Evolutionary conservation across 148 eudicot species (phyloP).

Genomic region (Oxyria digyna): DNA sequence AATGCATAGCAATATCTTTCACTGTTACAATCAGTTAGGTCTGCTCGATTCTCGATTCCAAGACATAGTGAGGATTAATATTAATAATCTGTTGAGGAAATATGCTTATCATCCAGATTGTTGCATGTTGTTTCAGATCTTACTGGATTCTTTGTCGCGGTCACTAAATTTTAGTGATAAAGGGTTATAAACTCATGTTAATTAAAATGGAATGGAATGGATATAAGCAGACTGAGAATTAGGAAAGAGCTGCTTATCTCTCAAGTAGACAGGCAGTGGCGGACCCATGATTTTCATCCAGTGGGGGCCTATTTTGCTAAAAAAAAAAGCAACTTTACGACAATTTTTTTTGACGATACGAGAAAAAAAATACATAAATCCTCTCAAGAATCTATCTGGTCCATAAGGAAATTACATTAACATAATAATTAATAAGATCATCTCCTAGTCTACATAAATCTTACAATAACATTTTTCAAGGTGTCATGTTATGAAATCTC

Average conservation of each 20-base stretch:
- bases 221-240: not conserved
- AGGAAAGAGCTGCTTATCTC: not conserved
- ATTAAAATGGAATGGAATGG: not conserved
- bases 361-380: too few relatives aligned
- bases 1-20: not conserved
- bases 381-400: too few relatives aligned
- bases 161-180: not conserved
- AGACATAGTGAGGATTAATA: not conserved
- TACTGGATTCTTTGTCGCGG: not conserved
- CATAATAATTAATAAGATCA: too few relatives aligned
- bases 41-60: not conserved
- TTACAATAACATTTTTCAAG: too few relatives aligned
- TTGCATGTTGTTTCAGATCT: not conserved
- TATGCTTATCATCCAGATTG: not conserved
- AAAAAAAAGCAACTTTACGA: too few relatives aligned
- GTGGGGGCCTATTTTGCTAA: too few relatives aligned
- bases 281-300: too few relatives aligned
- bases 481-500: too few relatives aligned
- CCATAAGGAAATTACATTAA: too few relatives aligned
- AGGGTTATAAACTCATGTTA: not conserved
- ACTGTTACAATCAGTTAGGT: not conserved
- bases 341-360: too few relatives aligned
- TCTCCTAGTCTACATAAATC: too few relatives aligned
- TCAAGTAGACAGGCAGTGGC: not conserved
- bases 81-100: not conserved